phyloP scores from a whole-genome alignment of 1,284 basidiomycete species.

The Cutaneotrichosporon dermatis region DNA sequence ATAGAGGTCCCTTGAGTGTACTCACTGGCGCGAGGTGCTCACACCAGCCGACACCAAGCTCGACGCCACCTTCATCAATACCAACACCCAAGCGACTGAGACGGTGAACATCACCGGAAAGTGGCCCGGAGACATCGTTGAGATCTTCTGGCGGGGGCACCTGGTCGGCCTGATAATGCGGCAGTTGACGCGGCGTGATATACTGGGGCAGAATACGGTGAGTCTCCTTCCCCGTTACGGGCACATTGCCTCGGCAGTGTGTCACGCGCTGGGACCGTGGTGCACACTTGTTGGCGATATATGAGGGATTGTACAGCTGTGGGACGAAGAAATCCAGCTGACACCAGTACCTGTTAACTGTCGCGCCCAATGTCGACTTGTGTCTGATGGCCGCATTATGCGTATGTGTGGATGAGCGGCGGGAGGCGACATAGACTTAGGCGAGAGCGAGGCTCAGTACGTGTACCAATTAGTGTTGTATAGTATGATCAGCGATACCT shows the following conservation, averaged over 20 bases:
- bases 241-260: too few relatives aligned
- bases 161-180: not conserved
- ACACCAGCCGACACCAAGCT: constrained; percentile 43
- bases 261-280: too few relatives aligned
- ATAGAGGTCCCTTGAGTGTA: too few relatives aligned
- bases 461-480: too few relatives aligned
- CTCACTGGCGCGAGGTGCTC: too few relatives aligned
- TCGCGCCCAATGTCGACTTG: constrained; percentile 50
- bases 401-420: constrained; percentile 48
- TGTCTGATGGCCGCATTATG: constrained; percentile 49
- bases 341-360: constrained; percentile 45
- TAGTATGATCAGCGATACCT: too few relatives aligned
- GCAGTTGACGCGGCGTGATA: not conserved
- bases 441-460: too few relatives aligned
- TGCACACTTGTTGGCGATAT: too few relatives aligned
- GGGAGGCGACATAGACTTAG: not conserved
- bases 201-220: constrained; percentile 1
- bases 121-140: constrained; percentile 2
- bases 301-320: too few relatives aligned
- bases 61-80: constrained; percentile 37
- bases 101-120: constrained; percentile 37
- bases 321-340: too few relatives aligned
- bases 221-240: too few relatives aligned
- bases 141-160: not conserved
- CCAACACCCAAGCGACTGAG: constrained; percentile 22